phyloP scores from a whole-genome alignment of 2,329 filamentous ascomycete genomes.

The Pseudocercospora musae region DNA sequence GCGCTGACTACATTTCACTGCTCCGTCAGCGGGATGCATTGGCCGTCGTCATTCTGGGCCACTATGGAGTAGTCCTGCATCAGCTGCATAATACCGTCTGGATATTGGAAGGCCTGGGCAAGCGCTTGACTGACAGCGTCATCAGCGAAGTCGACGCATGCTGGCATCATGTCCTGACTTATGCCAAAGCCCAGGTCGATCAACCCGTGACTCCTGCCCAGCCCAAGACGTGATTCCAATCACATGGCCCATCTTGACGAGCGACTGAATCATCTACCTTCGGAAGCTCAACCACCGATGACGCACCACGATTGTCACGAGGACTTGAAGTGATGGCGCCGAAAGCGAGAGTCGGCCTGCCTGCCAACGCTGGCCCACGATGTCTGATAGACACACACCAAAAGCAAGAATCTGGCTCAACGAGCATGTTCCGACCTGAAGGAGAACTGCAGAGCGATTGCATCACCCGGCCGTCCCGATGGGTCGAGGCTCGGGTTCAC shows the following conservation, averaged over 20 bases:
- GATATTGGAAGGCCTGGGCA: constrained; percentile 12
- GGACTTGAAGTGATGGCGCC: not conserved
- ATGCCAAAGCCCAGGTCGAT: constrained; percentile 9
- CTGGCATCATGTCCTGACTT: constrained; percentile 12
- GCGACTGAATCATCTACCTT: not conserved
- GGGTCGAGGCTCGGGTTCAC: not conserved
- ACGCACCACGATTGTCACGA: not conserved
- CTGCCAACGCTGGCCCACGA: not conserved
- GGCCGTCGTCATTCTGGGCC: constrained; percentile 20
- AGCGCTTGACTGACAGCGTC: constrained; percentile 9
- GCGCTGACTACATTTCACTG: constrained; percentile 13
- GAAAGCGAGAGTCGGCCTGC: not conserved
- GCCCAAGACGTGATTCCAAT: not conserved
- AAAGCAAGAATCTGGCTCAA: not conserved
- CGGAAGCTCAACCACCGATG: not conserved
- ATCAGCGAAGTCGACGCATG: constrained; percentile 8
- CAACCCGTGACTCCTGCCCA: constrained; percentile 6
- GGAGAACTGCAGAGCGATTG: not conserved
- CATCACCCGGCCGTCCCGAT: not conserved
- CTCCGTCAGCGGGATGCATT: constrained; percentile 22
- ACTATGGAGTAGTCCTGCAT: constrained; percentile 22
- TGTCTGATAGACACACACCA: not conserved
- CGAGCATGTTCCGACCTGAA: too few species aligned
- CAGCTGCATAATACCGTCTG: constrained; percentile 5
- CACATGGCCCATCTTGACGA: not conserved